Base-by-base conservation (phyloP, 2,329 filamentous ascomycete genomes). In the Plenodomus lindquistii region DNA sequence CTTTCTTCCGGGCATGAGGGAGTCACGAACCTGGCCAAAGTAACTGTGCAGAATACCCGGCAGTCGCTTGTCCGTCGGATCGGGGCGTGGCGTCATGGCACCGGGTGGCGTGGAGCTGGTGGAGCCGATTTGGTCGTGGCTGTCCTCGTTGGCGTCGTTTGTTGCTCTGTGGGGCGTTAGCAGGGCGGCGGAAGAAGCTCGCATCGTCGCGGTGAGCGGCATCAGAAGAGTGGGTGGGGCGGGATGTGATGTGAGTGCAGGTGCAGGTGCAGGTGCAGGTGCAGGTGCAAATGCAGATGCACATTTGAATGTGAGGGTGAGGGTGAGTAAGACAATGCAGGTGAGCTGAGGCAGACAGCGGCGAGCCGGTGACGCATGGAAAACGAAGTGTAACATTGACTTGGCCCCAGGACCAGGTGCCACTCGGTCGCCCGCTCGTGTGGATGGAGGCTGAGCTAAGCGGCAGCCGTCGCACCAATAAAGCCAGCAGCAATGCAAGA, bases 1-100 rank as follows among this genome's bases (percentile, higher is more conserved):
- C 63, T 71, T 73, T 63, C 69, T 67, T 57, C 68, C 65, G 57
- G 68, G 65, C 60, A 73, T 69, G 83, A 85, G 81, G 66, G 71
- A 73, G 59, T 84, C 83, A 97, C 94, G 87, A 96, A 99, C 94
- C 93, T 99, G 94, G 80, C 88, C 88, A 83, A 97, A 96, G 82
- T 94, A 97, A 81, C 88, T 95, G 75, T 86, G 84, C 83, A 94
- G 88, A 79, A 97, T 96, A 73, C 91, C 90, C 62, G 94, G 94
- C 71, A 96, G 81, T 77, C 94, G 88, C 79, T 96, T 97, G 79
- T 99, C 94, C 69, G 89, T 87, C 57, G 88, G 87, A 76, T 97
- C 93, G 61, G 94, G 94, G 69, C 92, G 89, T 62, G 94, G 94
- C 55, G 94, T 99, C 60, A 91, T 89, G 73, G 96, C 85, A 68